These are phyloP conservation scores for Citrullus colocynthis DNA, from an alignment of 306 rosid species.

Conservation along the genomic window DNA sequence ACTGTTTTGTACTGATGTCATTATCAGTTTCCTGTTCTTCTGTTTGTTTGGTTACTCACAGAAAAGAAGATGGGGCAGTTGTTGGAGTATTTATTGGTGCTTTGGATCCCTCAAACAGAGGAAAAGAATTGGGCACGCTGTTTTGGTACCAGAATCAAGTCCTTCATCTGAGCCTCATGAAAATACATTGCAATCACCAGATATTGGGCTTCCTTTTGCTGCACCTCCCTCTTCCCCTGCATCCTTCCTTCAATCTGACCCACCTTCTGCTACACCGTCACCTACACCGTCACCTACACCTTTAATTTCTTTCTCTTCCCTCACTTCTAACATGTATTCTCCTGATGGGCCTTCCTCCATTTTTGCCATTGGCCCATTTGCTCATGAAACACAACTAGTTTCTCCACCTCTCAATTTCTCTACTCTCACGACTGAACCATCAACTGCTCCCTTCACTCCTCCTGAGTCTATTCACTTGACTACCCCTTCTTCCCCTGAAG, in stretches of 20 bases:
- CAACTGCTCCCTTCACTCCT: slow-evolving; percentile 96
- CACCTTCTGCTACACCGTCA: slow-evolving; percentile 74
- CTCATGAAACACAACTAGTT: slow-evolving; percentile 76
- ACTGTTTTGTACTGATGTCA: slow-evolving; percentile 5
- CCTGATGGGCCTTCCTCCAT: slow-evolving; percentile 87
- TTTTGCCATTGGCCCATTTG: slow-evolving; percentile 88
- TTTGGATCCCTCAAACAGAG: slow-evolving; percentile 51
- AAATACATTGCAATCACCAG: slow-evolving; percentile 31
- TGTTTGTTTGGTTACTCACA: slow-evolving; percentile 22
- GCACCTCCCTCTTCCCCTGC: slow-evolving; percentile 98
- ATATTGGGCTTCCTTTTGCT: slow-evolving; percentile 48
- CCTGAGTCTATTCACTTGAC: slow-evolving; percentile 80
- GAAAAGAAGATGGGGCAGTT: slow-evolving; percentile 90
- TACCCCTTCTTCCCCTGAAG: slow-evolving; percentile 95
- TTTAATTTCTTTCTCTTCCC: slow-evolving; percentile 31
- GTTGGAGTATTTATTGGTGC: slow-evolving; percentile 52
- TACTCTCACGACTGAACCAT: slow-evolving; percentile 70
- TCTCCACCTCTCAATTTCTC: slow-evolving; percentile 87
- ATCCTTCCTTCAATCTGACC: slow-evolving; percentile 86
- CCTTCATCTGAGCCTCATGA: slow-evolving; percentile 25
- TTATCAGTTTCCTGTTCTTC: slow-evolving; percentile 1
- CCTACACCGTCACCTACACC: slow-evolving; percentile 66
- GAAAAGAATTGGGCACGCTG: slow-evolving; percentile 70
- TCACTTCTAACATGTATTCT: slow-evolving; percentile 81
- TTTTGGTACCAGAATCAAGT: slow-evolving; percentile 44